Percentiles rank a stretch among this genome's conserved stretches.
phyloP scores from a whole-genome alignment of 202 grass and related monocot species.

The Dendrocalamus latiflorus region DNA sequence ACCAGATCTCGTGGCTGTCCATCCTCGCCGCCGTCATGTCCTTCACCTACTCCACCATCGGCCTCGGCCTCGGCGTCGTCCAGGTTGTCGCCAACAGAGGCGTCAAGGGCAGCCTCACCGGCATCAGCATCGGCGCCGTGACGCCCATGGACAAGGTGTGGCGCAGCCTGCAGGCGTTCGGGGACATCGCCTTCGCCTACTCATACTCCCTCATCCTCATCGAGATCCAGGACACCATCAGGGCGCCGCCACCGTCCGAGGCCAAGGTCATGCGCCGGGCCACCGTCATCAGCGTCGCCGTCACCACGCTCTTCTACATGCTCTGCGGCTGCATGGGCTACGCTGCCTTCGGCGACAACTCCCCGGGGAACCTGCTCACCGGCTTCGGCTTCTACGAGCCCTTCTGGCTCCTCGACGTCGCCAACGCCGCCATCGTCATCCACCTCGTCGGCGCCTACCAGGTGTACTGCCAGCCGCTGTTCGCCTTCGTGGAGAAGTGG shows the following conservation, averaged over 20 bases:
- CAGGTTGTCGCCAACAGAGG: conserved; percentile 69
- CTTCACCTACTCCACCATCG: conserved; percentile 90
- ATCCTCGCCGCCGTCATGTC: conserved; percentile 92
- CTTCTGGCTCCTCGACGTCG: conserved; percentile 95
- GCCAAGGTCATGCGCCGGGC: conserved; percentile 84
- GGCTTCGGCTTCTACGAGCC: conserved; percentile 98
- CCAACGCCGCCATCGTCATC: conserved; percentile 88
- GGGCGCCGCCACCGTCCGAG: conserved; percentile 74
- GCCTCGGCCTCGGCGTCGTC: conserved; percentile 67
- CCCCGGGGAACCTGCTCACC: conserved; percentile 84
- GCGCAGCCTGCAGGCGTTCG: conserved; percentile 90
- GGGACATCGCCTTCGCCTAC: conserved; percentile 97
- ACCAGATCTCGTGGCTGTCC: conserved; percentile 97
- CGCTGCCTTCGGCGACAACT: conserved; percentile 74
- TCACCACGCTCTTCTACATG: conserved; percentile 97
- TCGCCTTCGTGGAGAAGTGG: conserved; percentile 93
- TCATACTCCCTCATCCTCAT: conserved; percentile 99
- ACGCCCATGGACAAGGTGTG: conserved; percentile 80
- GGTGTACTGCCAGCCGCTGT: conserved; percentile 94
- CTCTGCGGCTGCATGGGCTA: conserved; percentile 94
- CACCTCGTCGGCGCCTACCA: conserved; percentile 97
- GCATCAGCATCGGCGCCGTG: conserved; percentile 80
- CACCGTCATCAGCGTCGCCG: conserved; percentile 72
- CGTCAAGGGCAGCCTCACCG: conserved; percentile 74
- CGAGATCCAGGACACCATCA: conserved; percentile 96